A percentile compares a stretch with the other conserved stretches of the same genome.
phyloP scores from a whole-genome alignment of 148 eudicot species.

The Oxyria digyna region DNA sequence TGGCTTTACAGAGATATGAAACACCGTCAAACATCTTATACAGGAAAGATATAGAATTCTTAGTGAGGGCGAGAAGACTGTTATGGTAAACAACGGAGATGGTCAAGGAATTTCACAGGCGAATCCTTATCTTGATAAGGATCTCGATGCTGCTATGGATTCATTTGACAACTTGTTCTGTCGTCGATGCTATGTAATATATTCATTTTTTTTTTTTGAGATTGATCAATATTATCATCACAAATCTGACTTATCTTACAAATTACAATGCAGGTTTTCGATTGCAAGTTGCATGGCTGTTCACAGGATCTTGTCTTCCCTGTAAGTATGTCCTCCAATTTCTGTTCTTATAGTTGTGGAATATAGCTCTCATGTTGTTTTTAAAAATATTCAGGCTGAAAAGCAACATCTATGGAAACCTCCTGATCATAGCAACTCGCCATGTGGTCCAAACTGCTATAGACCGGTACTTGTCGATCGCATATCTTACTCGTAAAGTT shows the following conservation, averaged over 20 bases:
- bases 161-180: constrained; percentile 94
- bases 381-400: constrained; percentile 41
- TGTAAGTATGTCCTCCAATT: constrained; percentile 31
- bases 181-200: constrained; percentile 85
- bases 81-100: constrained; percentile 22
- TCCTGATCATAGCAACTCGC: constrained; percentile 41
- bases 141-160: constrained; percentile 91
- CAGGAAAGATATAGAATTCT: constrained; percentile 96
- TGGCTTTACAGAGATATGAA: constrained; percentile 82
- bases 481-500: background rate
- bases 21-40: constrained; percentile 78
- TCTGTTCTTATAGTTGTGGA: background rate
- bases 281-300: constrained; percentile 95
- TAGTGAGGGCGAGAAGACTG: constrained; percentile 32
- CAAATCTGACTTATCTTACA: constrained; percentile 9
- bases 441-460: constrained; percentile 77
- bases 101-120: constrained; percentile 22
- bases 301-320: constrained; percentile 95
- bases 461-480: constrained; percentile 33
- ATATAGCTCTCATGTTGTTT: background rate
- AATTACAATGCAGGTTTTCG: constrained; percentile 66
- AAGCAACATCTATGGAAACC: constrained; percentile 57
- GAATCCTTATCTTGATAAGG: constrained; percentile 64
- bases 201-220: background rate
- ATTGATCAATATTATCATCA: background rate